A percentile compares a stretch with the other conserved stretches of the same genome.
phyloP scores from a whole-genome alignment of 2,329 filamentous ascomycete species.

The Tolypocladium pustulatum region DNA sequence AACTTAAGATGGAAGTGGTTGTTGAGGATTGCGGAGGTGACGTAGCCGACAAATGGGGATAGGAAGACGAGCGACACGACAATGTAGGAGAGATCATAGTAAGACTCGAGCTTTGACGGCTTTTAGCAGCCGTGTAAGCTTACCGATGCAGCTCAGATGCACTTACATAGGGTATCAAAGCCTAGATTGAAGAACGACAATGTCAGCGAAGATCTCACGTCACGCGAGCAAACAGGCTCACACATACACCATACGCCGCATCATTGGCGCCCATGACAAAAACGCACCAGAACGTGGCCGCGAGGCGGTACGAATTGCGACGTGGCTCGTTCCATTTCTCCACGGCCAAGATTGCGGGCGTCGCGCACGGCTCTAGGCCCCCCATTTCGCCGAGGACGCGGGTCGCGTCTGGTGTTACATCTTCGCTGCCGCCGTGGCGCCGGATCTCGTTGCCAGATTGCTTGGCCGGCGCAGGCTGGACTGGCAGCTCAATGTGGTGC shows the following conservation, averaged over 20 bases:
- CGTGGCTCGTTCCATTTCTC: slow-evolving; percentile 39
- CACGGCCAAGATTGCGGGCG: background rate
- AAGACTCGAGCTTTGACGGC: slow-evolving; percentile 20
- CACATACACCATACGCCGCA: slow-evolving; percentile 44
- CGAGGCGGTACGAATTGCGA: slow-evolving; percentile 35
- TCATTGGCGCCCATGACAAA: slow-evolving; percentile 48
- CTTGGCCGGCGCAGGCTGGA: background rate
- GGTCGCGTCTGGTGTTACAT: background rate
- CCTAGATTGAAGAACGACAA: slow-evolving; percentile 14
- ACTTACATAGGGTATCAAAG: slow-evolving; percentile 41
- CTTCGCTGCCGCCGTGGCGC: background rate
- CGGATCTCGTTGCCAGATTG: background rate
- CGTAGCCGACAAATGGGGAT: slow-evolving; percentile 54
- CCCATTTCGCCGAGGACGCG: background rate
- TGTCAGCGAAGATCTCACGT: slow-evolving; percentile 6
- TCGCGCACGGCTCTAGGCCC: background rate
- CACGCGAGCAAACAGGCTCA: too few species aligned
- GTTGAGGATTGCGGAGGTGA: slow-evolving; percentile 49
- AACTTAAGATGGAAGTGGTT: slow-evolving; percentile 28
- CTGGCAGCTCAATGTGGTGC: background rate
- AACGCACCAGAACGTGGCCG: slow-evolving; percentile 47
- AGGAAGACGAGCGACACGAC: slow-evolving; percentile 57
- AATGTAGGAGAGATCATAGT: slow-evolving; percentile 51
- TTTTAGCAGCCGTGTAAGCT: too few species aligned
- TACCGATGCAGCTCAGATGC: background rate